Evolutionary conservation across 139 green algal species (phyloP).

Genomic region (Spirogloea muscicola): DNA sequence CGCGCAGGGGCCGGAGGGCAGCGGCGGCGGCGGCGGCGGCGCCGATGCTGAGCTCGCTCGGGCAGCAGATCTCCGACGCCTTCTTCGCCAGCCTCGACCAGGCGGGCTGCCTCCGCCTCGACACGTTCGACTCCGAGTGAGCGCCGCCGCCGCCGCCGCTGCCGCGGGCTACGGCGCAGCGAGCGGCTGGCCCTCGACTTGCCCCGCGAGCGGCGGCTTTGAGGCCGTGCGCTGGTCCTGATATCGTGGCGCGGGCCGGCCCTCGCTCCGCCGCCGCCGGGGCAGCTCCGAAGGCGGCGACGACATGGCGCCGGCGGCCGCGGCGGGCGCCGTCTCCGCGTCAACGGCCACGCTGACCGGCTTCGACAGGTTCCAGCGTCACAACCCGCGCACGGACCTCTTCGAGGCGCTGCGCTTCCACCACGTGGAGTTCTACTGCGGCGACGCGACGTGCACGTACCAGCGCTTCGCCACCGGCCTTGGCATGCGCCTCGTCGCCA

Average conservation of each 20-base stretch:
- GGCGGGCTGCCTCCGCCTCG: neutral
- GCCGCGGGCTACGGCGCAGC: neutral
- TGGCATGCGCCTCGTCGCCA: conserved; percentile 83
- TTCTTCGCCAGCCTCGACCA: conserved; percentile 13
- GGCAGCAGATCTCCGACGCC: neutral
- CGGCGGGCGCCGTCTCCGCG: too few relatives aligned
- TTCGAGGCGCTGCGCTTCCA: conserved; percentile 83
- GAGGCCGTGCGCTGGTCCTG: too few relatives aligned
- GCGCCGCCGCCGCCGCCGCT: neutral
- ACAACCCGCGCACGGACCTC: conserved; percentile 58
- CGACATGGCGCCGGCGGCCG: too few relatives aligned
- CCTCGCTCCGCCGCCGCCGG: neutral
- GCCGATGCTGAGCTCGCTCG: neutral
- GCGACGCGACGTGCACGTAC: conserved; percentile 78
- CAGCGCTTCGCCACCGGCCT: conserved; percentile 83
- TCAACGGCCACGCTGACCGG: conserved; percentile 32
- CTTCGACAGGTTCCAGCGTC: conserved; percentile 39
- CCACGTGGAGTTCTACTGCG: conserved; percentile 90
- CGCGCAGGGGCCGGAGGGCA: too few relatives aligned
- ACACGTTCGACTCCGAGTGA: neutral
- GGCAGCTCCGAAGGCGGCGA: too few relatives aligned
- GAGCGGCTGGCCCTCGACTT: neutral
- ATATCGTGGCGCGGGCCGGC: neutral
- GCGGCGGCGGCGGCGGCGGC: too few relatives aligned
- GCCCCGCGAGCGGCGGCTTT: too few relatives aligned